Percentiles rank a stretch among this genome's conserved stretches.
Conservation (phyloP, 768 basidiomycete genomes). For the Naganishia antarctica region DNA sequence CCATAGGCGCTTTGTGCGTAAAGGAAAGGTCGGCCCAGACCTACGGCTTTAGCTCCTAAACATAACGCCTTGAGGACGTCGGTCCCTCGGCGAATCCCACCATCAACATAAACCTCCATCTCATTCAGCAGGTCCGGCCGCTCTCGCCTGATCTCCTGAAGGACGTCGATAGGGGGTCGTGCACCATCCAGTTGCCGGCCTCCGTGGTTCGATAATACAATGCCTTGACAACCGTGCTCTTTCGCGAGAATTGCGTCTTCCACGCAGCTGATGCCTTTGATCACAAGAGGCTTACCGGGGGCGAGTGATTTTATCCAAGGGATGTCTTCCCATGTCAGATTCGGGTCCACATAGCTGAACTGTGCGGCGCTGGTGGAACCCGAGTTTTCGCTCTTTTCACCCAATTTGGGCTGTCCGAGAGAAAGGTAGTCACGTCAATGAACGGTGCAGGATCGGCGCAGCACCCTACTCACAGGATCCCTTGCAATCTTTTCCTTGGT, state of each 20-base stretch:
- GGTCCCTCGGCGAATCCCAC: conserved; percentile 55
- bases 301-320: conserved; percentile 45
- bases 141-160: conserved; percentile 51
- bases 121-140: conserved; percentile 51
- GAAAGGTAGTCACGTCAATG: conserved; percentile 34
- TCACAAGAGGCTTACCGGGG: conserved; percentile 43
- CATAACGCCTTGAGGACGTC: conserved; percentile 53
- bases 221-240: conserved; percentile 51
- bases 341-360: conserved; percentile 34
- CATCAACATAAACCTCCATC: conserved; percentile 54
- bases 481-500: conserved; percentile 32
- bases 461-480: conserved; percentile 30
- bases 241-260: conserved; percentile 49
- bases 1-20: conserved; percentile 56
- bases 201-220: conserved; percentile 51
- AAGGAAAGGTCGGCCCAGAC: conserved; percentile 77
- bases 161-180: conserved; percentile 65
- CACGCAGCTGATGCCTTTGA: conserved; percentile 50
- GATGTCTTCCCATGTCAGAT: conserved; percentile 47
- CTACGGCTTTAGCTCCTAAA: conserved; percentile 74
- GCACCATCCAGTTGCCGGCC: conserved; percentile 69
- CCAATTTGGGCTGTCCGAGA: conserved; percentile 42
- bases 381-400: conserved; percentile 32
- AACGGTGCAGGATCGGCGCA: background rate
- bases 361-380: conserved; percentile 28